Evolutionary conservation across 768 basidiomycete species (phyloP).

Genomic region (Hydnum rufescens): DNA sequence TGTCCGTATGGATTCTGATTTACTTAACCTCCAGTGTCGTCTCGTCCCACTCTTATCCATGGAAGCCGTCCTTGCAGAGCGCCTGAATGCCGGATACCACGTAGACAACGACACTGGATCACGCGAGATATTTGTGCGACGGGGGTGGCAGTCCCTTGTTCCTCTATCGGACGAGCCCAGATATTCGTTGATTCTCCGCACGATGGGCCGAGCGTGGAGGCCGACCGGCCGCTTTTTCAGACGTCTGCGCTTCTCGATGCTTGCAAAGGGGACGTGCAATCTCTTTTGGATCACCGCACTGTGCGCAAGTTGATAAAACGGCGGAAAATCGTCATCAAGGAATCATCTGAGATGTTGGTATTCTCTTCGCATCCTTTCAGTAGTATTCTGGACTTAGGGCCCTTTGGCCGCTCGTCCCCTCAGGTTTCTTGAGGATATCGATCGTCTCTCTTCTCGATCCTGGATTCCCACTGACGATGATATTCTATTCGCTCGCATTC

Average conservation of each 20-base stretch:
- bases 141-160: conserved; percentile 7
- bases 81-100: background rate
- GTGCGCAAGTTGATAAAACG: conserved; percentile 7
- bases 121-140: conserved; percentile 9
- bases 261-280: conserved; percentile 2
- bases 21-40: conserved; percentile 7
- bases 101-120: conserved; percentile 7
- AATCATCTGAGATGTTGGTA: conserved; percentile 8
- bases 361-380: background rate
- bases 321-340: conserved; percentile 7
- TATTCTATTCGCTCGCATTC: conserved; percentile 11
- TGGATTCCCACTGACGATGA: conserved; percentile 11
- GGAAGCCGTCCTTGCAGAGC: conserved; percentile 6
- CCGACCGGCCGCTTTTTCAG: background rate
- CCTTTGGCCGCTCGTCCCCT: too few species aligned
- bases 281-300: conserved; percentile 4
- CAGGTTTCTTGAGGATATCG: conserved; percentile 10
- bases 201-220: conserved; percentile 2
- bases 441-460: conserved; percentile 7
- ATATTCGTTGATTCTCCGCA: conserved; percentile 1
- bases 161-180: background rate
- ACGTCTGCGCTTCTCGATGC: conserved; percentile 2
- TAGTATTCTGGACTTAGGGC: background rate
- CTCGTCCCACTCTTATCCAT: conserved; percentile 8
- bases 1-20: background rate